Evolutionary conservation across 129 eudicot species (phyloP), one percentile per base, ranked within the genome.

Genomic region (Pseudognaphalium luteoalbum): DNA sequence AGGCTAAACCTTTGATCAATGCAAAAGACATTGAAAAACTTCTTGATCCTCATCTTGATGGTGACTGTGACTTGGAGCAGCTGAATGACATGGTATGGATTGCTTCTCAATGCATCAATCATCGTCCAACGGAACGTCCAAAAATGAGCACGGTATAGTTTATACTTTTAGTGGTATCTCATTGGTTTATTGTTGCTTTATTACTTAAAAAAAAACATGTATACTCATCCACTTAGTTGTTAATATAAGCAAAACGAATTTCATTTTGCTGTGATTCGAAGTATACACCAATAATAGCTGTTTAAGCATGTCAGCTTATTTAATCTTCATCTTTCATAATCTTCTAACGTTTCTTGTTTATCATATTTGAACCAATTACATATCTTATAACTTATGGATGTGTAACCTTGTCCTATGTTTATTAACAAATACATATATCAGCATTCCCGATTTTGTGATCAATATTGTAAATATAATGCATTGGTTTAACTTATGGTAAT

Each of bases 1-100:
- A 93, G 98, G 95, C 98, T 33, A 90, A 87, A 78, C 97, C 96
- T 71, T 72, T 83, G 75, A 75, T 93, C 6, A 17, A 76, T 47
- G 61, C 62, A 51, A 86, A 87, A 50, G 78, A 76, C 10, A 5
- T 83, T 11, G 74, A 81, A 15, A 90, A 84, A 60, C 84, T 93
- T 33, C 81, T 85, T 59, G 98, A 93, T 80, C 96, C 96, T 70
- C 73, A 75, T 35, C 96, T 93, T 64, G 87, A 41, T 4, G 85
- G 82, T 72, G 83, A 50, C 75, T 91, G 83, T 56, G 91, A 93
- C 80, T 20, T 39, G 39, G 96, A 91, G 58, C 90, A 93, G 81
- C 22, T 91, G 70, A 87, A 64, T 77, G 66, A 81, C 35, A 37
- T 93, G 91, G 70, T 86, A 19, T 75, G 85, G 84, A 82, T 82